Base-by-base conservation (phyloP, 306 rosid genomes). In the Cercis canadensis region DNA sequence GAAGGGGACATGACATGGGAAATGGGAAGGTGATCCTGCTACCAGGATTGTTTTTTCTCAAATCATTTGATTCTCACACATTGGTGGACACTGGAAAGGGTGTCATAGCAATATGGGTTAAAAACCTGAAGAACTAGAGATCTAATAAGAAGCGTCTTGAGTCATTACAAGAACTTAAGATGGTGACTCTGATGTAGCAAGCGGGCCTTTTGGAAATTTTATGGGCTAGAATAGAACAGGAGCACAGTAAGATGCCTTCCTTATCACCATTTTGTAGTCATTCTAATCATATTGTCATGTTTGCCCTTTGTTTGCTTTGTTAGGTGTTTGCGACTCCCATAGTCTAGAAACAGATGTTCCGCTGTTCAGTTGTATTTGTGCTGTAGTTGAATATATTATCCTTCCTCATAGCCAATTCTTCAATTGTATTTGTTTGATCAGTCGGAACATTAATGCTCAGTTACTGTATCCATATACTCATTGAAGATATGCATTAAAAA, bases 401-500 rank as follows among this genome's bases (percentile, higher is more conserved):
- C 6, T 47, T 17, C n/a, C 4, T 12, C 34, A 47, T 21, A 61
- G 51, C 16, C 57, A 45, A 17, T 24, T 12, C 13, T 10, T 49
- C 32, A 36, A 47, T 57, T 31, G n/a, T 37, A 45, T 46, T 9
- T 70, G 17, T 39, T 67, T 45, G 47, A 16, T 49, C 14, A 44
- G 66, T 44, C 15, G 18, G 40, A 55, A 43, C 19, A 54, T 74
- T 9, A 9, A 19, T 69, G 50, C 3, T 37, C 16, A 13, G 39
- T 65, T 77, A 36, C 43, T 70, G 39, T 41, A 34, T 68, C 7
- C 17, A 16, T 41, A n/a, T 39, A 36, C 50, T 46, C 58, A 15
- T 51, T 58, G 36, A 69, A 67, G 62, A 51, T 2, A 61, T 54
- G 59, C 75, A 73, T 67, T 60, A 24, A 60, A 72, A n/a, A 57